Percentiles rank a stretch among this genome's conserved stretches.
These are phyloP conservation scores for Colletotrichum noveboracense DNA, from an alignment of 2,329 filamentous ascomycete species.

Conservation along the genomic window DNA sequence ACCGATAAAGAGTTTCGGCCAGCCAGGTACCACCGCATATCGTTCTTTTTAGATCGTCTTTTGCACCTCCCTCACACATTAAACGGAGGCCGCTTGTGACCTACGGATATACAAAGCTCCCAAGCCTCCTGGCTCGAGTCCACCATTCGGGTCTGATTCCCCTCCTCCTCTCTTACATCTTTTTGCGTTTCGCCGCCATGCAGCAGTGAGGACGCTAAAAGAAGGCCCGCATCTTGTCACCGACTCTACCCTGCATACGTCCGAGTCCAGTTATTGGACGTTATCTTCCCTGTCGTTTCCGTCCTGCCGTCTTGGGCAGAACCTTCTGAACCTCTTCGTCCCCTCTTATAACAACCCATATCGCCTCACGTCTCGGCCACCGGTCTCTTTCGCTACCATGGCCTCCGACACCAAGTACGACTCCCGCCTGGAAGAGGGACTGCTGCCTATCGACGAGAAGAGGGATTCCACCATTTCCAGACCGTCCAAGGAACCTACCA, in stretches of 20 bases:
- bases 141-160: background rate
- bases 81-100: conserved; percentile 5
- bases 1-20: conserved; percentile 13
- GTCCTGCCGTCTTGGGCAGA: conserved; percentile 5
- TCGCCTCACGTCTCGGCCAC: conserved; percentile 28
- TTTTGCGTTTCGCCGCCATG: conserved; percentile 3
- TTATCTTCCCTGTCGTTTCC: background rate
- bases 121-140: background rate
- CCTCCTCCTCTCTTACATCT: conserved; percentile 10
- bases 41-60: conserved; percentile 3
- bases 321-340: conserved; percentile 25
- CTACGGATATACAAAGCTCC: conserved; percentile 5
- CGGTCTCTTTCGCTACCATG: conserved; percentile 12
- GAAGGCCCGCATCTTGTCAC: conserved; percentile 11
- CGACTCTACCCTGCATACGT: conserved; percentile 7
- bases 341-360: conserved; percentile 32
- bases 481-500: conserved; percentile 6
- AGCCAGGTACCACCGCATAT: conserved; percentile 11
- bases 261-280: background rate
- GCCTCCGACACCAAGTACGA: conserved; percentile 20
- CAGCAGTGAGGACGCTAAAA: conserved; percentile 19
- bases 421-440: conserved; percentile 23
- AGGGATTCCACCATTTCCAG: background rate
- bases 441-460: conserved; percentile 24
- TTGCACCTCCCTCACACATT: conserved; percentile 9